phyloP scores from a whole-genome alignment of 2,329 filamentous ascomycete genomes.

The Fusarium pseudocircinatum region DNA sequence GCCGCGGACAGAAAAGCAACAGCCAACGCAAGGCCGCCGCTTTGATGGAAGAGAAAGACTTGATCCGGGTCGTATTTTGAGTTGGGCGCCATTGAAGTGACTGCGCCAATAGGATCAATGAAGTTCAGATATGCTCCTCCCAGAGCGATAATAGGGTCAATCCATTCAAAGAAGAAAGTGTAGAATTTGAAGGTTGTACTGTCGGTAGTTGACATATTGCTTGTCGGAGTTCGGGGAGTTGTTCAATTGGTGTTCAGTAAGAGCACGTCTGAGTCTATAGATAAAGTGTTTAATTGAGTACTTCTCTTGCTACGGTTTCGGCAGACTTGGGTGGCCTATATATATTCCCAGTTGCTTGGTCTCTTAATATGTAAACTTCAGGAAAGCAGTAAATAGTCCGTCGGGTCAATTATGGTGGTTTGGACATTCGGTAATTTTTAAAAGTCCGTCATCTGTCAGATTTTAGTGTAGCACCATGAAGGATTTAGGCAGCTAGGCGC shows the following conservation, averaged over 20 bases:
- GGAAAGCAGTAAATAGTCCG: neutral
- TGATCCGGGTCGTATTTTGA: neutral
- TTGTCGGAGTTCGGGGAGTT: neutral
- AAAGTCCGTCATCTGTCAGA: neutral
- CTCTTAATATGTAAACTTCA: neutral
- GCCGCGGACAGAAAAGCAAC: neutral
- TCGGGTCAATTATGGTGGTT: neutral
- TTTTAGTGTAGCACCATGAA: neutral
- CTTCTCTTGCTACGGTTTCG: neutral
- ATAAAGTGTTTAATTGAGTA: neutral
- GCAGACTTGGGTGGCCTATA: neutral
- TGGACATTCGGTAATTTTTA: neutral
- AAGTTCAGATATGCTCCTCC: neutral
- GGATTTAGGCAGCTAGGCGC: neutral
- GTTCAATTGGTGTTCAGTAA: neutral
- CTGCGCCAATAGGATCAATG: neutral
- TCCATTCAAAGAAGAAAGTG: neutral
- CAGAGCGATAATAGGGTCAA: neutral
- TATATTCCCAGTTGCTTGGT: accelerated
- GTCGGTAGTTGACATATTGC: neutral
- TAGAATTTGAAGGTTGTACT: neutral
- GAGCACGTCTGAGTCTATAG: neutral
- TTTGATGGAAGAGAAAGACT: neutral
- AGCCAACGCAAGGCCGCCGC: neutral
- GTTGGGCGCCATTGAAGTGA: neutral